phyloP scores from a whole-genome alignment of 495 filamentous ascomycete species.

The Hyaloscypha finlandica region DNA sequence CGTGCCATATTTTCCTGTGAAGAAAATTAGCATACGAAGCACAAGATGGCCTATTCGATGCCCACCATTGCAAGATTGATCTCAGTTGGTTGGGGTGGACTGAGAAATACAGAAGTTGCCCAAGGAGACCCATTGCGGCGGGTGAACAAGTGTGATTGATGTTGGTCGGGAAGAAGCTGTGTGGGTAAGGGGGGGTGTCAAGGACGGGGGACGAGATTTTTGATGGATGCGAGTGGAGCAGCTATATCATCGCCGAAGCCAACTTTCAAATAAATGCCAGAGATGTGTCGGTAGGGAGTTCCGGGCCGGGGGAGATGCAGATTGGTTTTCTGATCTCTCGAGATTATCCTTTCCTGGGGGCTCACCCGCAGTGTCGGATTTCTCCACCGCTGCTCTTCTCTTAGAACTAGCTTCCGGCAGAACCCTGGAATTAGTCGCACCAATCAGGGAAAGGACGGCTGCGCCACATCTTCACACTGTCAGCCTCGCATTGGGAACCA shows the following conservation, averaged over 20 bases:
- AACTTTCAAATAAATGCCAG: not conserved
- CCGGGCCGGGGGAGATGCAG: not conserved
- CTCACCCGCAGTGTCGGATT: not conserved
- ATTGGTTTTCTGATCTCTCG: not conserved
- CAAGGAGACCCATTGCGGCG: conserved; percentile 44
- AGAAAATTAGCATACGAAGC: conserved; percentile 9
- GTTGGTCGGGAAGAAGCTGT: not conserved
- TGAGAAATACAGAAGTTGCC: conserved; percentile 69
- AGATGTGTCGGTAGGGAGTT: not conserved
- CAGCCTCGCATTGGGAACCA: not conserved
- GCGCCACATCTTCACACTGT: not conserved
- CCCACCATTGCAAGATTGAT: conserved; percentile 89
- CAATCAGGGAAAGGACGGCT: not conserved
- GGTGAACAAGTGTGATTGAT: conserved; percentile 13
- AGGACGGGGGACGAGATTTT: not conserved
- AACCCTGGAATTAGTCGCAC: conserved; percentile 3
- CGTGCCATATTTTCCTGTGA: conserved; percentile 92
- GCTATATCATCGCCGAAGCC: conserved; percentile 5
- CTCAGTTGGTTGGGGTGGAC: conserved; percentile 80
- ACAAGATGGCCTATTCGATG: not conserved
- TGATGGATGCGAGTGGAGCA: not conserved
- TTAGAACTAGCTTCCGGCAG: not conserved
- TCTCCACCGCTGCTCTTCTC: not conserved
- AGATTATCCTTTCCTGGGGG: not conserved
- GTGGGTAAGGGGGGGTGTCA: not conserved